Evolutionary conservation across 1,139 yeast species (phyloP).

Genomic region (Hyphopichia burtonii): DNA sequence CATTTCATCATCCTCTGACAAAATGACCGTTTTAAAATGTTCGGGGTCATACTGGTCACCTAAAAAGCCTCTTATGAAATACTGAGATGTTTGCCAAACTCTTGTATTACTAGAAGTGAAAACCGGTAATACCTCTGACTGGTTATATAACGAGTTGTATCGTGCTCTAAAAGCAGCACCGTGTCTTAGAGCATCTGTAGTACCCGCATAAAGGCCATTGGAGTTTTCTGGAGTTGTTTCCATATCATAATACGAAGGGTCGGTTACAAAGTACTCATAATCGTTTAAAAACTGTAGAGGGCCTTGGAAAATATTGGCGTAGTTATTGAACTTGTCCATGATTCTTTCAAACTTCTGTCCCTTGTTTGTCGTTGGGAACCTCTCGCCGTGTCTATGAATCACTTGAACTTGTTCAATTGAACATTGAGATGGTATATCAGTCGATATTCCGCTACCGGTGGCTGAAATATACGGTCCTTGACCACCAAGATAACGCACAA

Average conservation of each 20-base stretch:
- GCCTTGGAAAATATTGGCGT: conserved; percentile 28
- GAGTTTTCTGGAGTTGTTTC: conserved; percentile 32
- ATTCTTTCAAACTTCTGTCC: conserved; percentile 21
- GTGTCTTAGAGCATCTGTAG: conserved; percentile 31
- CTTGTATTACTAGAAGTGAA: conserved; percentile 34
- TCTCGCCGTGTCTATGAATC: conserved; percentile 70
- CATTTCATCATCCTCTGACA: conserved; percentile 23
- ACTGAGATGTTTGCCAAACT: conserved; percentile 27
- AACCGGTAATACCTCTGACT: conserved; percentile 23
- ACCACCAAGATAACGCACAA: conserved; percentile 46
- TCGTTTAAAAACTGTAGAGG: conserved; percentile 31
- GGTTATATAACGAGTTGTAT: conserved; percentile 27
- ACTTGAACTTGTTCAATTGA: conserved; percentile 63
- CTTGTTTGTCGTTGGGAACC: conserved; percentile 50
- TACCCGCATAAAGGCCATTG: conserved; percentile 28
- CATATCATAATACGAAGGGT: conserved; percentile 24
- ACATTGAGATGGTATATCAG: conserved; percentile 51
- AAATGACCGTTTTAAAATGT: conserved; percentile 20
- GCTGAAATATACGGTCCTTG: conserved; percentile 46
- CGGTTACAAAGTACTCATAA: conserved; percentile 31
- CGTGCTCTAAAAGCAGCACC: conserved; percentile 34
- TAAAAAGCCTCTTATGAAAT: conserved; percentile 34
- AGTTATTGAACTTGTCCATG: conserved; percentile 17
- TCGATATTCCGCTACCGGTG: conserved; percentile 47
- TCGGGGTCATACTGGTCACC: conserved; percentile 22